phyloP scores from a whole-genome alignment of 495 filamentous ascomycete species.

The Aspergillus wentii region DNA sequence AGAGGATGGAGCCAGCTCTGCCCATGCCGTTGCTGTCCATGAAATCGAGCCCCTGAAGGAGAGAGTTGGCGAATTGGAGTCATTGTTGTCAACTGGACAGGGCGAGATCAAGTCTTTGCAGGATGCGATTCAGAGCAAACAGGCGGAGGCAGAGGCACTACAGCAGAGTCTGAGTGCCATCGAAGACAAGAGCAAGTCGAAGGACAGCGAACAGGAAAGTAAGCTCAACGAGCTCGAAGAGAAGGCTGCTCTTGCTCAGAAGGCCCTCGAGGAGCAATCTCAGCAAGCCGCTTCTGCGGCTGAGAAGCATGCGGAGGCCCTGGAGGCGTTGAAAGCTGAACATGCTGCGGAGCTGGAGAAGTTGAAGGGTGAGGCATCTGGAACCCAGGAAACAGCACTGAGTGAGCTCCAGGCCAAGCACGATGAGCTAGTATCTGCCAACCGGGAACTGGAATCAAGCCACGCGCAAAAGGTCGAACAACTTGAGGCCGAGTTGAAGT shows the following conservation, averaged over 20 bases:
- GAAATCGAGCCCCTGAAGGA: slow-evolving; percentile 40
- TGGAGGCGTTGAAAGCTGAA: slow-evolving; percentile 26
- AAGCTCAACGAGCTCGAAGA: slow-evolving; percentile 30
- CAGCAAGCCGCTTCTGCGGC: slow-evolving; percentile 18
- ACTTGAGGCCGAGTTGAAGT: slow-evolving; percentile 33
- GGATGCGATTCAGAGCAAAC: slow-evolving; percentile 35
- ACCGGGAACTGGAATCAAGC: slow-evolving; percentile 28
- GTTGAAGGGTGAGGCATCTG: slow-evolving; percentile 21
- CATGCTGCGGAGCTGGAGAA: slow-evolving; percentile 31
- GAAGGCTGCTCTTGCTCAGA: slow-evolving; percentile 28
- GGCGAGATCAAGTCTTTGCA: slow-evolving; percentile 39
- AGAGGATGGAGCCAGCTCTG: slow-evolving; percentile 32
- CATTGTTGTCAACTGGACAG: slow-evolving; percentile 29
- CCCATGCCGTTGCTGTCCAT: slow-evolving; percentile 31
- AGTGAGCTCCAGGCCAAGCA: slow-evolving; percentile 35
- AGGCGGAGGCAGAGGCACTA: slow-evolving; percentile 30
- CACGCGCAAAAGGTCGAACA: slow-evolving; percentile 28
- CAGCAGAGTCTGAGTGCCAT: slow-evolving; percentile 30
- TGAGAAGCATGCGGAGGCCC: slow-evolving; percentile 26
- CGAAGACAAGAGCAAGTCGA: slow-evolving; percentile 31
- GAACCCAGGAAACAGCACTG: slow-evolving; percentile 26
- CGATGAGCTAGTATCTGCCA: slow-evolving; percentile 30
- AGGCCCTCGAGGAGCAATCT: slow-evolving; percentile 27
- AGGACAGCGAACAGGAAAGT: slow-evolving; percentile 29
- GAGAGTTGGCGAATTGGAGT: slow-evolving; percentile 35